A percentile compares a stretch with the other conserved stretches of the same genome.
These are phyloP conservation scores for Benincasa hispida DNA, from an alignment of 306 rosid species.

Conservation along the genomic window DNA sequence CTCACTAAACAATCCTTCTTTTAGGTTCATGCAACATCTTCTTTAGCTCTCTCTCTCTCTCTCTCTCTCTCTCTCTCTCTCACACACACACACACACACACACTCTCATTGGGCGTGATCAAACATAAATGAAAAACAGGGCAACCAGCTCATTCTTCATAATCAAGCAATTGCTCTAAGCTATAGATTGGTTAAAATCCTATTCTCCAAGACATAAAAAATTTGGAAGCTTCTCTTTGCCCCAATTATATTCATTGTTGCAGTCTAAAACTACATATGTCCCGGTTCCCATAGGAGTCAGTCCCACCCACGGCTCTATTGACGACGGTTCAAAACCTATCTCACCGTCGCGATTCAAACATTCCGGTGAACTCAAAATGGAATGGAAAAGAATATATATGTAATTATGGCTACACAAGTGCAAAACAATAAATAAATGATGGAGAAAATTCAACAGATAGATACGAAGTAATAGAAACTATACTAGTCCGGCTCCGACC, in stretches of 20 bases:
- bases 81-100: no score
- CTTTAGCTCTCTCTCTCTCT: neutral
- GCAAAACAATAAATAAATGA: neutral
- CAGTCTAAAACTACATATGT: neutral
- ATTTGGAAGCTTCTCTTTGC: neutral
- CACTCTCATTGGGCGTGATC: neutral
- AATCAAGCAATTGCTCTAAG: neutral
- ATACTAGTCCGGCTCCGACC: neutral
- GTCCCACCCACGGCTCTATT: neutral
- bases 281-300: neutral
- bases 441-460: neutral
- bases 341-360: neutral
- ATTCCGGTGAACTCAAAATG: neutral
- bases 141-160: neutral
- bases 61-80: neutral
- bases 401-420: neutral
- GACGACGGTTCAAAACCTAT: neutral
- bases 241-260: neutral
- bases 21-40: neutral
- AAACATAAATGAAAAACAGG: neutral
- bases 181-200: neutral
- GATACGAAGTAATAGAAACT: neutral
- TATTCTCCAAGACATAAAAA: neutral
- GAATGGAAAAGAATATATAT: neutral
- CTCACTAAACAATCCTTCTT: neutral